Conservation (phyloP, 1,284 basidiomycete genomes). For the Cystobasidiaceae sp. region DNA sequence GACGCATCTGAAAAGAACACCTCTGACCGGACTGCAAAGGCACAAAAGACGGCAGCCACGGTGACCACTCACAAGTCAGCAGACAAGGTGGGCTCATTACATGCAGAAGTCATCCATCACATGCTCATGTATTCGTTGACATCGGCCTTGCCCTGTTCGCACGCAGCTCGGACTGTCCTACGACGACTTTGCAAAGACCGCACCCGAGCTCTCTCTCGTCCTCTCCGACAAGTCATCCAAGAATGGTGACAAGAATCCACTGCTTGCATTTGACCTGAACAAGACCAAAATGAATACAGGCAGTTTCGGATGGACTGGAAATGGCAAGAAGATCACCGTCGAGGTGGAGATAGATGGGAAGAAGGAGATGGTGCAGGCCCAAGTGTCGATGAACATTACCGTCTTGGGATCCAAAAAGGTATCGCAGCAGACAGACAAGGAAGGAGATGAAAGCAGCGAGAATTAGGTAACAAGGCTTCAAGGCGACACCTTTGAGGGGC, state of each 20-base stretch:
- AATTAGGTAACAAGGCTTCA: no score
- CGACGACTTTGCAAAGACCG: conserved; percentile 5
- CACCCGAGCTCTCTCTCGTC: neutral
- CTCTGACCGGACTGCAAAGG: no score
- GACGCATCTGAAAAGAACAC: no score
- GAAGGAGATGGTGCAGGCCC: conserved; percentile 10
- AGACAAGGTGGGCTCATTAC: no score
- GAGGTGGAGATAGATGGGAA: conserved; percentile 24
- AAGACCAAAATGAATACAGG: conserved; percentile 9
- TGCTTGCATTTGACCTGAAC: conserved; percentile 4
- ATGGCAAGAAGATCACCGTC: conserved; percentile 2
- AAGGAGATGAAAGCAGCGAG: no score
- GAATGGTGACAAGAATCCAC: no score
- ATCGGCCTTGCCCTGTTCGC: no score
- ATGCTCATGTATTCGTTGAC: no score
- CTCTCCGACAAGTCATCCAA: neutral
- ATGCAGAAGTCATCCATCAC: no score
- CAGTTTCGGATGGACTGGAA: conserved; percentile 4
- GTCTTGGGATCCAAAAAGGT: conserved; percentile 15
- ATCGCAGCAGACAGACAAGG: neutral
- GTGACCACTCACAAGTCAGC: no score
- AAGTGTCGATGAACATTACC: conserved; percentile 15
- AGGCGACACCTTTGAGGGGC: no score
- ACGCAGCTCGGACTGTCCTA: conserved; percentile 13
- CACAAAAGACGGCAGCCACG: no score